Evolutionary conservation across 306 rosid species (phyloP).

Genomic region (Begonia masoniana): DNA sequence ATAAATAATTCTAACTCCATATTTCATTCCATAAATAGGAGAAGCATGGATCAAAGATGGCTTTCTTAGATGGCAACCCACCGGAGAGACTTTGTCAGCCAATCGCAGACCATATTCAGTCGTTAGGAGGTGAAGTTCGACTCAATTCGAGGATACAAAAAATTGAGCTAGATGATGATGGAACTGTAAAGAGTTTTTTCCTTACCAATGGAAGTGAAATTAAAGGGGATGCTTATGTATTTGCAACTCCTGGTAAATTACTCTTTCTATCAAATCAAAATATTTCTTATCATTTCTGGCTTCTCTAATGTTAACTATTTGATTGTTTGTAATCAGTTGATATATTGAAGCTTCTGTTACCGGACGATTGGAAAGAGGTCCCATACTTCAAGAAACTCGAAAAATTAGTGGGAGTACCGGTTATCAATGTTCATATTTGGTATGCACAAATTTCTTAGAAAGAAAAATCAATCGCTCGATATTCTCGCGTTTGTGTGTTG

Average conservation of each 20-base stretch:
- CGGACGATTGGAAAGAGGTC: slow-evolving; percentile 76
- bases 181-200: slow-evolving; percentile 64
- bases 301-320: neutral
- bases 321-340: slow-evolving; percentile 46
- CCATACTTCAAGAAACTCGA: slow-evolving; percentile 87
- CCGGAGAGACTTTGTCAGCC: slow-evolving; percentile 98
- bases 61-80: slow-evolving; percentile 93
- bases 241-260: slow-evolving; percentile 76
- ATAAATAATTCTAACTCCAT: slow-evolving; percentile 8
- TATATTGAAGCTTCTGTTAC: slow-evolving; percentile 80
- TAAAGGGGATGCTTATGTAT: slow-evolving; percentile 82
- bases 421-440: slow-evolving; percentile 95
- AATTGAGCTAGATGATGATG: slow-evolving; percentile 70
- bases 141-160: slow-evolving; percentile 74
- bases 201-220: slow-evolving; percentile 55
- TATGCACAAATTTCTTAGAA: slow-evolving; percentile 17
- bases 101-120: slow-evolving; percentile 67
- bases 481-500: neutral
- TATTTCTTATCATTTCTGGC: neutral
- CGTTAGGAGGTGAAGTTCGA: slow-evolving; percentile 83
- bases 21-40: slow-evolving; percentile 39
- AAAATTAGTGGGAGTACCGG: slow-evolving; percentile 90
- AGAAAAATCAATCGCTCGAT: neutral
- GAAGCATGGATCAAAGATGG: slow-evolving; percentile 98
- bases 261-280: slow-evolving; percentile 3